phyloP scores from a whole-genome alignment of 129 eudicot species.

The Flaveria ramosissima region DNA sequence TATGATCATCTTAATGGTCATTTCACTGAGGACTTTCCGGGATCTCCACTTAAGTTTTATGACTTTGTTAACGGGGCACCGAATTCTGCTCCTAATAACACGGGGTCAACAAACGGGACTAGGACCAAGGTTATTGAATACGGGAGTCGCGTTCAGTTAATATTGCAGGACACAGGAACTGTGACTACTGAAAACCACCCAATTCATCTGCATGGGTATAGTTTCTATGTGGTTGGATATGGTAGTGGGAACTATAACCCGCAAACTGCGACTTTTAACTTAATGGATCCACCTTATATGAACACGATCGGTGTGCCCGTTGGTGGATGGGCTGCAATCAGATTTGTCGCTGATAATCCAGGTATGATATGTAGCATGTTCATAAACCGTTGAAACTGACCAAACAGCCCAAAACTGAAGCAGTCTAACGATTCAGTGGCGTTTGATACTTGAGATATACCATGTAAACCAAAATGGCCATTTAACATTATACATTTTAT shows the following conservation, averaged over 20 bases:
- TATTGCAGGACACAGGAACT: slow-evolving; percentile 76
- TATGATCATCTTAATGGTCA: slow-evolving; percentile 48
- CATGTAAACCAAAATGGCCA: too few relatives aligned
- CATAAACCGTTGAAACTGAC: too few relatives aligned
- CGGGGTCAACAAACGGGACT: slow-evolving; percentile 58
- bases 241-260: slow-evolving; percentile 75
- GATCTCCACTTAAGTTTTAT: slow-evolving; percentile 55
- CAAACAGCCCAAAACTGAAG: background rate
- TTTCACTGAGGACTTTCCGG: slow-evolving; percentile 67
- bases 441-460: too few relatives aligned
- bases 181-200: slow-evolving; percentile 79
- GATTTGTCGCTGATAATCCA: slow-evolving; percentile 80
- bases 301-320: slow-evolving; percentile 83
- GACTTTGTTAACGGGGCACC: slow-evolving; percentile 87
- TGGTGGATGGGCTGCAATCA: slow-evolving; percentile 84
- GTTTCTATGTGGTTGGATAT: slow-evolving; percentile 74
- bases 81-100: slow-evolving; percentile 60
- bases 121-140: slow-evolving; percentile 64
- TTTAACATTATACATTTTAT: too few relatives aligned
- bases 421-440: too few relatives aligned
- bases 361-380: slow-evolving; percentile 32
- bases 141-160: slow-evolving; percentile 64
- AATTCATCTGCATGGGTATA: slow-evolving; percentile 77
- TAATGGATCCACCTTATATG: slow-evolving; percentile 78
- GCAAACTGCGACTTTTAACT: slow-evolving; percentile 51